Evolutionary conservation across 768 basidiomycete genomes (phyloP), one percentile per base, ranked within the genome.

Genomic region (Jaapia argillacea): DNA sequence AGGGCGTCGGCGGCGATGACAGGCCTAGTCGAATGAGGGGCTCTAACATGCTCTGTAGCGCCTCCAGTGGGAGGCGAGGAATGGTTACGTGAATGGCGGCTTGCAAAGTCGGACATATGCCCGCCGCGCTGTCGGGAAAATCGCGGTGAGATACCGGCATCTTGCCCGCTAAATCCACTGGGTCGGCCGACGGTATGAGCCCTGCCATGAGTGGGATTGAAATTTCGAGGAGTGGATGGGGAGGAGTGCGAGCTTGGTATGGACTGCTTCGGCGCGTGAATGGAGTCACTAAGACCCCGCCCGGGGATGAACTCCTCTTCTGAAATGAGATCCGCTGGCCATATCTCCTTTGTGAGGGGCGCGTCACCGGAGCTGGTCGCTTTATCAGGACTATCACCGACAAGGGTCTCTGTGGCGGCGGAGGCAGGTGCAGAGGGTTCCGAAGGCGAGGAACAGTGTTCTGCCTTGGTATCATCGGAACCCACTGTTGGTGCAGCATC

Each of bases 1-100:
- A 85, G 71, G 2, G 83, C 85, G 40, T 81, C 83, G 10, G 69
- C 78, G 4, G 81, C 81, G 51, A 88, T 72, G 36, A 87, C 70
- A n/a, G 85, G 85, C 6, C 85, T 72, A 10, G 50, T 67, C 25
- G 65, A 48, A 48, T 77, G 73, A 14, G 63, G 58, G 16, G 58
- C 42, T 20, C 76, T 72, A 20, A 55, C 42, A 40, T 71, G 62
- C 28, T 55, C 58, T n/a, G n/a, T n/a, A n/a, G n/a, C n/a, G n/a
- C n/a, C n/a, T 31, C 52, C 53, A 7, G 21, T 38, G 37, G 10
- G 10, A 7, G 37, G 79, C 5, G 81, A 71, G 0, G 85, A 85
- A 49, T 81, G 81, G 35, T 77, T 81, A 31, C 83, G 76, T 4
- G 68, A 54, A 52, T 79, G 75, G 42, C 74, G 62, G 10, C 55